Evolutionary conservation across 2,329 filamentous ascomycete species (phyloP).

Genomic region (Pezicula neosporulosa): DNA sequence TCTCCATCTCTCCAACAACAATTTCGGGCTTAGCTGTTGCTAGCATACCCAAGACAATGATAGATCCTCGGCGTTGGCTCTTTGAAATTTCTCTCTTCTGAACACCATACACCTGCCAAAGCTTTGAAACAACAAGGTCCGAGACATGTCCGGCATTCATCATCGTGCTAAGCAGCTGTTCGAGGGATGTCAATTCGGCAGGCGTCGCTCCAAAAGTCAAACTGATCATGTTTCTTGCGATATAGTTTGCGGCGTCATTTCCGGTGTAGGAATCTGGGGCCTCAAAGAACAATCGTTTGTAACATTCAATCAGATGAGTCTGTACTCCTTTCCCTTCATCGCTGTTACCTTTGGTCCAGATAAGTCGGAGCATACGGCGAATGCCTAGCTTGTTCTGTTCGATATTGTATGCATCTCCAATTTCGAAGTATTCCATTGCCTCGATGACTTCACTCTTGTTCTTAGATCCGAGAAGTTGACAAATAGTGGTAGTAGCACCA

Average conservation of each 20-base stretch:
- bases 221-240: conserved; percentile 98
- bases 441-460: conserved; percentile 99
- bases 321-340: conserved; percentile 99
- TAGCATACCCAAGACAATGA: conserved; percentile 96
- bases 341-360: conserved; percentile 99
- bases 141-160: conserved; percentile 89
- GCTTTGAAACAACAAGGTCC: conserved; percentile 80
- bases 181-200: conserved; percentile 90
- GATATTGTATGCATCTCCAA: conserved; percentile 93
- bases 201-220: conserved; percentile 93
- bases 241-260: conserved; percentile 92
- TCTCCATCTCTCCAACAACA: conserved; percentile 91
- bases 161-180: conserved; percentile 95
- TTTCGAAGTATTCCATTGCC: conserved; percentile 97
- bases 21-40: conserved; percentile 90
- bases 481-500: conserved; percentile 74
- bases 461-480: conserved; percentile 84
- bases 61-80: conserved; percentile 85
- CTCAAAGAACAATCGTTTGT: conserved; percentile 93
- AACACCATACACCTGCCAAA: conserved; percentile 97
- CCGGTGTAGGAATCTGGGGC: conserved; percentile 83
- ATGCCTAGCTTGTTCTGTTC: conserved; percentile 92
- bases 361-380: conserved; percentile 89
- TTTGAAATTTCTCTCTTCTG: conserved; percentile 91
- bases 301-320: conserved; percentile 93